Evolutionary conservation across 2,329 filamentous ascomycete species (phyloP).

Genomic region (Aspergillus candidus): DNA sequence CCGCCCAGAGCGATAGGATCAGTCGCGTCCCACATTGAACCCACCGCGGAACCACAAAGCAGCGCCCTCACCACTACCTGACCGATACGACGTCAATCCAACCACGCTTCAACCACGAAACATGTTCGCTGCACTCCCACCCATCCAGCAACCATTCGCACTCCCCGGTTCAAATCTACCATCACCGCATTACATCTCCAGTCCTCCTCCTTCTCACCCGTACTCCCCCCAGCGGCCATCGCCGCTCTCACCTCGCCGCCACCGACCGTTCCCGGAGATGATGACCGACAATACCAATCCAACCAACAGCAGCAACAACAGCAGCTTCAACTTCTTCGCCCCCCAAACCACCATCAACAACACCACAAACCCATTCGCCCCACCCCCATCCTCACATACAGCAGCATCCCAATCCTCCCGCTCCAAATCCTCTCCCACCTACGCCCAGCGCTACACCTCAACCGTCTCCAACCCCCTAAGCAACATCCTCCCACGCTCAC

Average conservation of each 20-base stretch:
- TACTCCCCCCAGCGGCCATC: slow-evolving; percentile 21
- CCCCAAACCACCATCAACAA: slow-evolving; percentile 4
- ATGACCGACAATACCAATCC: neutral
- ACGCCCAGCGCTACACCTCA: slow-evolving; percentile 32
- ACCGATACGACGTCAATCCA: neutral
- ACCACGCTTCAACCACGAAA: neutral
- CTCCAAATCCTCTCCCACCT: slow-evolving; percentile 18
- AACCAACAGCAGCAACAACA: neutral
- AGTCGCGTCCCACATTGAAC: too few relatives aligned
- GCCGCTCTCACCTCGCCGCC: slow-evolving; percentile 17
- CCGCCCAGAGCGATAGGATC: too few relatives aligned
- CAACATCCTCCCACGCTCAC: slow-evolving; percentile 14
- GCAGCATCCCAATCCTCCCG: slow-evolving; percentile 4
- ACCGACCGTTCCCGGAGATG: too few relatives aligned
- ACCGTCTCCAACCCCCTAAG: slow-evolving; percentile 30
- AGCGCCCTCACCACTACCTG: slow-evolving; percentile 4
- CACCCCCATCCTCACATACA: neutral
- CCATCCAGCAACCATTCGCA: slow-evolving; percentile 9
- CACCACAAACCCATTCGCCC: slow-evolving; percentile 8
- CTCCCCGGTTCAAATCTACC: slow-evolving; percentile 15
- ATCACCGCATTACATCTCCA: neutral
- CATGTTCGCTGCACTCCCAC: slow-evolving; percentile 26
- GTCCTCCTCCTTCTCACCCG: neutral
- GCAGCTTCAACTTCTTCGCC: slow-evolving; percentile 1
- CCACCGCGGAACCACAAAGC: slow-evolving; percentile 1